A percentile compares a stretch with the other conserved stretches of the same genome.
These are phyloP conservation scores for Pholiota molesta DNA, from an alignment of 768 basidiomycete genomes.

Conservation along the genomic window DNA sequence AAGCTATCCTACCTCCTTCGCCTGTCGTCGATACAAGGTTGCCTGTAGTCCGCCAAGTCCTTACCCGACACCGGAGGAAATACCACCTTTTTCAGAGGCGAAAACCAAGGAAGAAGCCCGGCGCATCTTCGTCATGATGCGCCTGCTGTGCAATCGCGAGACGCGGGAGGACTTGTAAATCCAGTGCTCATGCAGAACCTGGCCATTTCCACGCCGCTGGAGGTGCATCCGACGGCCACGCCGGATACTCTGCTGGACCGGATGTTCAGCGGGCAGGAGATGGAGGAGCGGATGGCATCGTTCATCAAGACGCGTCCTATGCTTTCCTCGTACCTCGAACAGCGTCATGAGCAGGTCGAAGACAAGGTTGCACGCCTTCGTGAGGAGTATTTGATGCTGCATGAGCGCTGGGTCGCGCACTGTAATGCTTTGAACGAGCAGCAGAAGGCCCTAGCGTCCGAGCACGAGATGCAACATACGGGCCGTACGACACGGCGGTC, in stretches of 20 bases:
- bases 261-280: conserved; percentile 39
- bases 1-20: neutral
- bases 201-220: conserved; percentile 39
- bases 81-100: conserved; percentile 41
- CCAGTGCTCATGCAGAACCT: conserved; percentile 68
- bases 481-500: conserved; percentile 76
- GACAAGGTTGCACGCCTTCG: conserved; percentile 61
- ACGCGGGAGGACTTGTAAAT: conserved; percentile 63
- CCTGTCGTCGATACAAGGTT: neutral
- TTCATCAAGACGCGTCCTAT: conserved; percentile 48
- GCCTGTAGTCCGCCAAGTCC: neutral
- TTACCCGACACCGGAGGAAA: conserved; percentile 29
- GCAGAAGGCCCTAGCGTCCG: conserved; percentile 44
- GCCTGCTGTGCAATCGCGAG: conserved; percentile 61
- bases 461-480: conserved; percentile 41
- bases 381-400: conserved; percentile 67
- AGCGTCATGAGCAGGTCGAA: conserved; percentile 49
- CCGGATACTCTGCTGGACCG: conserved; percentile 52
- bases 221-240: conserved; percentile 32
- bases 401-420: conserved; percentile 74
- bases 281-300: conserved; percentile 34
- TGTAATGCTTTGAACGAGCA: conserved; percentile 71
- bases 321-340: conserved; percentile 56
- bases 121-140: conserved; percentile 62
- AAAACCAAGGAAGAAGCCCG: conserved; percentile 62